Conservation (phyloP, 1,139 yeast genomes). For the Lodderomyces margitis region DNA sequence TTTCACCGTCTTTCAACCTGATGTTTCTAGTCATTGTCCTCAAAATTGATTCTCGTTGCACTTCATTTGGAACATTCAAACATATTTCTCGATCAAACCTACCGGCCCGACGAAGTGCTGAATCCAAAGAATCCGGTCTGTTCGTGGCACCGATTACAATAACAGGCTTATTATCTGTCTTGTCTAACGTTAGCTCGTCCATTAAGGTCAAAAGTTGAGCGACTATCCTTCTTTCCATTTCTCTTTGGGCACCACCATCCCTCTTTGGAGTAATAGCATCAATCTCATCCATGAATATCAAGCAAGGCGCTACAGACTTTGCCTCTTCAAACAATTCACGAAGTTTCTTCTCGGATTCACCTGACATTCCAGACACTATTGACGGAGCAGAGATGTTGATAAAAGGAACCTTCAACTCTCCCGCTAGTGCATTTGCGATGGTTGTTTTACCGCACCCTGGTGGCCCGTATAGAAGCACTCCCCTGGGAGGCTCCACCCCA, state of each 20-base stretch:
- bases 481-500: conserved; percentile 97
- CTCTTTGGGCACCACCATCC: conserved; percentile 93
- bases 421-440: conserved; percentile 93
- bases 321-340: conserved; percentile 96
- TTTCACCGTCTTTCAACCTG: conserved; percentile 58
- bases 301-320: conserved; percentile 82
- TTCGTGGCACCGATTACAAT: conserved; percentile 51
- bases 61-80: conserved; percentile 87
- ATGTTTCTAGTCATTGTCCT: conserved; percentile 67
- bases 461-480: conserved; percentile 92
- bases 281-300: conserved; percentile 90
- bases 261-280: conserved; percentile 98
- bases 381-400: conserved; percentile 92
- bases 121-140: conserved; percentile 48
- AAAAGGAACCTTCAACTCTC: conserved; percentile 91
- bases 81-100: conserved; percentile 52
- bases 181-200: conserved; percentile 76
- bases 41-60: conserved; percentile 73
- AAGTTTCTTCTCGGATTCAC: conserved; percentile 92
- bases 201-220: conserved; percentile 92
- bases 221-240: conserved; percentile 96
- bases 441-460: conserved; percentile 99
- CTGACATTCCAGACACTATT: conserved; percentile 99
- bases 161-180: conserved; percentile 90
- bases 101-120: conserved; percentile 50